Conservation (phyloP, 371 early-diverging fungal species). For the Lichtheimia ornata region DNA sequence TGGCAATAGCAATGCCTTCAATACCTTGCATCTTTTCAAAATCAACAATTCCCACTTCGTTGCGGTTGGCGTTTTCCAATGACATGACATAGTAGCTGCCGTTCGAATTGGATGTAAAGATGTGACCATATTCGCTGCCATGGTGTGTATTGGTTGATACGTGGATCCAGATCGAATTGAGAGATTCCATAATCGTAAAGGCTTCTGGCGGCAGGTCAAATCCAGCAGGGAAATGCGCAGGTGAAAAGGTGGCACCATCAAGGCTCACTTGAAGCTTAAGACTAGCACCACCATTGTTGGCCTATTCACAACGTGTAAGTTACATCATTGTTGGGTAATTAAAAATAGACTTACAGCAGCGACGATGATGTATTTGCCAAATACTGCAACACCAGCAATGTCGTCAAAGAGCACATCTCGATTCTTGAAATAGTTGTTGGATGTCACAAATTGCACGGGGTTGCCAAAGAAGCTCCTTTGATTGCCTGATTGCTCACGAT, state of each 20-base stretch:
- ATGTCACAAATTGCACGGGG: slow-evolving; percentile 55
- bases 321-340: background rate
- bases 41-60: slow-evolving; percentile 84
- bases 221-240: slow-evolving; percentile 76
- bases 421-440: slow-evolving; percentile 58
- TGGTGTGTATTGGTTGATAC: slow-evolving; percentile 62
- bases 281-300: slow-evolving; percentile 47
- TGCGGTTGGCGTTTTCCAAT: slow-evolving; percentile 77
- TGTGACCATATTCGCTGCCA: slow-evolving; percentile 77
- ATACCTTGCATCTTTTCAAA: slow-evolving; percentile 93
- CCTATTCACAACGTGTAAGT: slow-evolving; percentile 11
- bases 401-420: slow-evolving; percentile 56
- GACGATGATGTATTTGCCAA: slow-evolving; percentile 83
- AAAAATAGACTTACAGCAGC: slow-evolving; percentile 53
- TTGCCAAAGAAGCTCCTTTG: slow-evolving; percentile 49
- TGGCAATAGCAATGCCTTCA: slow-evolving; percentile 87
- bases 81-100: slow-evolving; percentile 80
- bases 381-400: slow-evolving; percentile 76
- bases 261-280: slow-evolving; percentile 69
- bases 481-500: slow-evolving; percentile 59
- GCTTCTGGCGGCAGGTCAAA: slow-evolving; percentile 61
- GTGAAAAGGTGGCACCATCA: slow-evolving; percentile 73
- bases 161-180: slow-evolving; percentile 74
- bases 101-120: slow-evolving; percentile 86
- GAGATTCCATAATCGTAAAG: slow-evolving; percentile 84